Evolutionary conservation across 768 basidiomycete species (phyloP).

Genomic region (Leccinum obscurum): DNA sequence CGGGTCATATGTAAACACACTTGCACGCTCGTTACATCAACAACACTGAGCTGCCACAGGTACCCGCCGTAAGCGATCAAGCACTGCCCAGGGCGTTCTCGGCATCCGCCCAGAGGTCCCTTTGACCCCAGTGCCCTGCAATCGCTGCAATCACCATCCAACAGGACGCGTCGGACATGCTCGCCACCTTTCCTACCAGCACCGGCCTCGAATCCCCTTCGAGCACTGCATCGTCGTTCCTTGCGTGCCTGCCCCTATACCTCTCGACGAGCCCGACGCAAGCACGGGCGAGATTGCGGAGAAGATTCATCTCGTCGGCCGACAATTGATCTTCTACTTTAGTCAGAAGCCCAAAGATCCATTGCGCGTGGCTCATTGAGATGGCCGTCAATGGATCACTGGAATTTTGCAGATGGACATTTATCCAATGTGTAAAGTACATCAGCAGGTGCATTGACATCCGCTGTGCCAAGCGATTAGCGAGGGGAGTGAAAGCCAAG

Average conservation of each 20-base stretch:
- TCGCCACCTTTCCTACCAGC: conserved; percentile 22
- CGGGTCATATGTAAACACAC: conserved; percentile 5
- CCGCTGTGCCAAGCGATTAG: conserved; percentile 42
- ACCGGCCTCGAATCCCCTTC: conserved; percentile 3
- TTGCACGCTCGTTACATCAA: conserved; percentile 7
- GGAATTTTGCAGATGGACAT: conserved; percentile 50
- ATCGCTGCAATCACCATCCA: conserved; percentile 75
- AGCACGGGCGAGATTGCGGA: conserved; percentile 75
- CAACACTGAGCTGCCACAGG: neutral
- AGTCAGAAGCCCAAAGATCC: conserved; percentile 76
- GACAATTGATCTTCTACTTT: conserved; percentile 68
- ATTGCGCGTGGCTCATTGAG: conserved; percentile 62
- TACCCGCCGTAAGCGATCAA: conserved; percentile 9
- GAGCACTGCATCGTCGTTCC: conserved; percentile 7
- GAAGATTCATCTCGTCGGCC: conserved; percentile 73
- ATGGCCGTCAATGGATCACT: conserved; percentile 41
- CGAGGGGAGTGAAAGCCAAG: neutral
- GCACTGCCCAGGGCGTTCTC: conserved; percentile 45
- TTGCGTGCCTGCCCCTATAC: conserved; percentile 22
- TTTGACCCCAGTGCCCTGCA: conserved; percentile 72
- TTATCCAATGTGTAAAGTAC: conserved; percentile 85
- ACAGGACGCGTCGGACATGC: conserved; percentile 50
- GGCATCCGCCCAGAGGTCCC: conserved; percentile 79
- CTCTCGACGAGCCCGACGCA: conserved; percentile 54
- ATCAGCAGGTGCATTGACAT: conserved; percentile 74